A percentile compares a stretch with the other conserved stretches of the same genome.
Evolutionary conservation across 495 filamentous ascomycete genomes (phyloP).

Genomic region (Lepidopterella palustris): DNA sequence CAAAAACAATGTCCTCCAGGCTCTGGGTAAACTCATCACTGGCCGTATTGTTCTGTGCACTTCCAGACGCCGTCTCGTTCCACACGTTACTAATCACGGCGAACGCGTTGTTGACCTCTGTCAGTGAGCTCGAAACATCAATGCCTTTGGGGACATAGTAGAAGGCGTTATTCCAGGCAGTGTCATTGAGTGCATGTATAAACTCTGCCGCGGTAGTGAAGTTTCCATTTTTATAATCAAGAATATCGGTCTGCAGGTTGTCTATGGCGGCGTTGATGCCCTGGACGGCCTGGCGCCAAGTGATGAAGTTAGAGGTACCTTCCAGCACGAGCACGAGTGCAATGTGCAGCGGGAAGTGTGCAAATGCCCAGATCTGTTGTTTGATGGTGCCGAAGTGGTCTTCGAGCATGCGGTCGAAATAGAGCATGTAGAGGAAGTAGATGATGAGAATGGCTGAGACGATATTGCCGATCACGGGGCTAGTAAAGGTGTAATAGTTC

Average conservation of each 20-base stretch:
- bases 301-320: slow-evolving; percentile 34
- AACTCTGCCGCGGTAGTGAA: slow-evolving; percentile 2
- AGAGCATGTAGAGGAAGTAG: slow-evolving; percentile 65
- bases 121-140: slow-evolving; percentile 7
- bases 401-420: slow-evolving; percentile 55
- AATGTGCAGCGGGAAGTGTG: slow-evolving; percentile 66
- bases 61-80: background rate
- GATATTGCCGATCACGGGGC: slow-evolving; percentile 43
- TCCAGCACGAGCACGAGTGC: slow-evolving; percentile 58
- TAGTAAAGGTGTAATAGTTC: slow-evolving; percentile 46
- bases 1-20: slow-evolving; percentile 6
- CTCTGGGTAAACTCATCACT: background rate
- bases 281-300: slow-evolving; percentile 23
- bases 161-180: slow-evolving; percentile 10
- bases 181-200: background rate
- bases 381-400: slow-evolving; percentile 49
- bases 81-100: slow-evolving; percentile 5
- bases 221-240: background rate
- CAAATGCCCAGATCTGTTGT: slow-evolving; percentile 57
- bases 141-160: slow-evolving; percentile 20
- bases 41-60: slow-evolving; percentile 12
- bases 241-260: background rate
- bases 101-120: slow-evolving; percentile 19
- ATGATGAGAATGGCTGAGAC: slow-evolving; percentile 35
- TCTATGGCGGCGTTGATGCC: background rate